These are phyloP conservation scores for Cynanchum wilfordii DNA, from an alignment of 257 asterid genomes.

Conservation along the genomic window DNA sequence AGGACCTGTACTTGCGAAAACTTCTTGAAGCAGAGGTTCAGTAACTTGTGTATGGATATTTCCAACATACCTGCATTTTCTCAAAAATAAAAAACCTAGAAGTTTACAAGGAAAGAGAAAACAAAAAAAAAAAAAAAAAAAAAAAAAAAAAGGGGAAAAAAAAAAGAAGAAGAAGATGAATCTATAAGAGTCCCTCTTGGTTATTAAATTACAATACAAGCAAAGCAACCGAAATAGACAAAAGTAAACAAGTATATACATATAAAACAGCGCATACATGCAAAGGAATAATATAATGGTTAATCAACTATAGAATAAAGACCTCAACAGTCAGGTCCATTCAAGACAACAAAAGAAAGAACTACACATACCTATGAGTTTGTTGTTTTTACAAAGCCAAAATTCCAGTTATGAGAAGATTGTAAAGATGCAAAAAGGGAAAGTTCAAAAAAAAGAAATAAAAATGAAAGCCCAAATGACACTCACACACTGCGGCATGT, in stretches of 20 bases:
- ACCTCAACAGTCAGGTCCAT: background rate
- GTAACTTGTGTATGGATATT: conserved; percentile 80
- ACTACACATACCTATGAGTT: background rate
- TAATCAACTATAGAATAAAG: background rate
- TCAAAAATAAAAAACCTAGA: conserved; percentile 29
- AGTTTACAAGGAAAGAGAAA: conserved; percentile 24
- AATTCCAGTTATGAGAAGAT: background rate
- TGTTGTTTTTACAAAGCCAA: background rate
- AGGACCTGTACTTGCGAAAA: conserved; percentile 79
- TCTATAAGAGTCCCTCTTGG: conserved; percentile 3
- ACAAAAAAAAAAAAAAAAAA: conserved; percentile 1
- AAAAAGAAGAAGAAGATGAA: conserved; percentile 2
- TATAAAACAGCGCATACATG: background rate
- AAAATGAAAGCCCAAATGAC: conserved; percentile 26
- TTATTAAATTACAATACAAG: background rate
- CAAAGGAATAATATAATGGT: background rate
- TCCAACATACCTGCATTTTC: conserved; percentile 89
- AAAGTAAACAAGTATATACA: background rate
- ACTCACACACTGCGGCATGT: conserved; percentile 99
- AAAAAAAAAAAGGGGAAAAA: background rate
- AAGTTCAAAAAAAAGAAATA: background rate
- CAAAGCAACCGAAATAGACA: background rate
- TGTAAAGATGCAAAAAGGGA: background rate
- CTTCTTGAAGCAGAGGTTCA: conserved; percentile 88
- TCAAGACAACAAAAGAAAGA: background rate